Evolutionary conservation across 768 basidiomycete species (phyloP), one percentile per base, ranked within the genome.

Genomic region (Albatrellus ellisii): DNA sequence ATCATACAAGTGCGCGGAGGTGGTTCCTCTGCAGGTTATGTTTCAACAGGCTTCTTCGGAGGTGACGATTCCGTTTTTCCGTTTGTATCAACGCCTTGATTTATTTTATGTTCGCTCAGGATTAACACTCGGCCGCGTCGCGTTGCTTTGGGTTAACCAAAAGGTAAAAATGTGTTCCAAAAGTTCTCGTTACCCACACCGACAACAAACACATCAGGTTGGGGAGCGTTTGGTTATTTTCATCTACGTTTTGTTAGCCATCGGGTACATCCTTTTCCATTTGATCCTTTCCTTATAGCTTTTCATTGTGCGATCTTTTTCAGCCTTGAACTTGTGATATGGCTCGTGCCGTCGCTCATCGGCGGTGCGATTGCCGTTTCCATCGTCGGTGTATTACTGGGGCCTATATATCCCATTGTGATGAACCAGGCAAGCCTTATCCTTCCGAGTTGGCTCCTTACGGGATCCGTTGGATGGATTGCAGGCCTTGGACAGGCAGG

Each of bases 271-370:
- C 22, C 8, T 8, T 21, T n/a, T 15, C 4, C 10, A 10, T 14
- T 24, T 7, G 5, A 4, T 26, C 2, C 12, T 11, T 17, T 20
- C 17, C 31, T 26, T n/a, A 4, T 4, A 6, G 18, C 21, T 26
- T 9, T 9, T 42, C 8, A 17, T 4, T 25, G n/a, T 25, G 22
- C 21, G 10, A 61, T 59, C 48, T 24, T 44, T 11, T 36, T 36
- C 46, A 72, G 66, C 6, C 57, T 79, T 20, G 68, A 76, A 47
- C 48, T 77, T 24, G 55, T 70, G 27, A 58, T 78, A 9, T 79
- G 78, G 78, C 59, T 69, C 2, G 69, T 70, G 0, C 69, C 70
- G 0, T 65, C 62, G 3, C 54, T 79, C 32, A 56, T 75, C 22
- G 71, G 66, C 18, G 65, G 65, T 28, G 76, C 70, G 0, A 58